A percentile compares a stretch with the other conserved stretches of the same genome.
Conservation (phyloP, 306 rosid species). For the Citrullus amarus region DNA sequence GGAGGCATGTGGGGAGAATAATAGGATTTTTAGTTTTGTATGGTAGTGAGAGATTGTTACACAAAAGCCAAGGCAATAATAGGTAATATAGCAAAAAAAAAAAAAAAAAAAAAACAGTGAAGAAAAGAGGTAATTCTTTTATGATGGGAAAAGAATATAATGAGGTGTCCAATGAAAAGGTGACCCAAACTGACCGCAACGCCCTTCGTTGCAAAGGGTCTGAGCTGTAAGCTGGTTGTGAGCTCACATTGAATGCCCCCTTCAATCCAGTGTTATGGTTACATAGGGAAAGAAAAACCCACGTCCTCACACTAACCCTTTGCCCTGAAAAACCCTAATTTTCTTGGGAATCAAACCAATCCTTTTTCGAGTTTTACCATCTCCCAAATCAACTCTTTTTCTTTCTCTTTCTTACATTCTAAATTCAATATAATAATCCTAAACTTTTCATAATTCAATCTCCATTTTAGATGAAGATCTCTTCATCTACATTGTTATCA, state of each 20-base stretch:
- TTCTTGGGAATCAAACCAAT: not conserved
- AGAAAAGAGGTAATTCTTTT: not conserved
- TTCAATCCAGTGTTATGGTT: too few species aligned
- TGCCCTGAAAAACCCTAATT: not conserved
- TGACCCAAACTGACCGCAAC: not conserved
- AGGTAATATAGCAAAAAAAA: not conserved
- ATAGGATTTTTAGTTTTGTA: not conserved
- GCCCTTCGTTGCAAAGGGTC: not conserved
- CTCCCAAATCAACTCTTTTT: not conserved
- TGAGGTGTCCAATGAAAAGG: not conserved
- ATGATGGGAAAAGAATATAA: not conserved
- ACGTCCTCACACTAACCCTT: not conserved
- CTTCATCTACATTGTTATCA: too few species aligned
- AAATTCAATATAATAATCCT: not conserved
- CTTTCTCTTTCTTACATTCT: not conserved
- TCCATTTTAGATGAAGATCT: too few species aligned
- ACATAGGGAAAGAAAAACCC: not conserved
- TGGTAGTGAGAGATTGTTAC: not conserved
- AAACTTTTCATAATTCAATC: too few species aligned
- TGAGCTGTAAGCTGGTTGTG: too few species aligned
- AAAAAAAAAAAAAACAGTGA: not conserved
- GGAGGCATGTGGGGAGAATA: not conserved
- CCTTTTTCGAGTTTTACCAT: not conserved
- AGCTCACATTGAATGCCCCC: not conserved
- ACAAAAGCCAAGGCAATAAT: not conserved